Percentiles rank a stretch among this genome's conserved stretches.
phyloP scores from a whole-genome alignment of 2,329 filamentous ascomycete genomes.

The Cladosporium sp. region DNA sequence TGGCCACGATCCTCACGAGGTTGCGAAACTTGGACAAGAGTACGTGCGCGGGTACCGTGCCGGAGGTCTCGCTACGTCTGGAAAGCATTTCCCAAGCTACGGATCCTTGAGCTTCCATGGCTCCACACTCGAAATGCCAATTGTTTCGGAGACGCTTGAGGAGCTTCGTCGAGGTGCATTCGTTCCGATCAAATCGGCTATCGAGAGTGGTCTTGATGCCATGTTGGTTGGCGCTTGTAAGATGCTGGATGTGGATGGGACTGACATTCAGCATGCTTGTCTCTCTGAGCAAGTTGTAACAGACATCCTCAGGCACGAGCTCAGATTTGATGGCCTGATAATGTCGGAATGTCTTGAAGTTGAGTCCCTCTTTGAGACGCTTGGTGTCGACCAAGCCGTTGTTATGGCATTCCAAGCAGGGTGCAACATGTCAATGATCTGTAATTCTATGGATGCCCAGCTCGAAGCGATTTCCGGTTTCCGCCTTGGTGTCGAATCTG shows the following conservation, averaged over 20 bases:
- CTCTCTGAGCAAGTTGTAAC: not conserved
- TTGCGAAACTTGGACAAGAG: not conserved
- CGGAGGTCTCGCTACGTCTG: not conserved
- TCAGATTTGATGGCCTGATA: not conserved
- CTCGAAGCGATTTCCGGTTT: not conserved
- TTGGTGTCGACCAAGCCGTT: not conserved
- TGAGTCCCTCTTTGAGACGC: not conserved
- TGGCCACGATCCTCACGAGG: not conserved
- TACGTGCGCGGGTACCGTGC: not conserved
- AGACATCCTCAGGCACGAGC: not conserved
- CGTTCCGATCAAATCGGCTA: not conserved
- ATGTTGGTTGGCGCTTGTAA: not conserved
- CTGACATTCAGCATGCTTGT: not conserved
- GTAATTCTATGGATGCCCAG: not conserved
- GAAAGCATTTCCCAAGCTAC: not conserved
- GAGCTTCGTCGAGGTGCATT: not conserved
- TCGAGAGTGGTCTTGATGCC: not conserved
- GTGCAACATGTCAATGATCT: not conserved
- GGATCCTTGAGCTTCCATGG: not conserved
- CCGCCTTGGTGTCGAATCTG: not conserved
- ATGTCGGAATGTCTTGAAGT: not conserved
- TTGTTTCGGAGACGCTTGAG: not conserved
- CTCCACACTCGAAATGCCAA: not conserved
- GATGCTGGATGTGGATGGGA: not conserved
- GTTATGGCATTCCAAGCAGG: not conserved